A percentile compares a stretch with the other conserved stretches of the same genome.
Evolutionary conservation across 2,329 filamentous ascomycete species (phyloP).

Genomic region (Immersiporthe knoxdaviesiana): DNA sequence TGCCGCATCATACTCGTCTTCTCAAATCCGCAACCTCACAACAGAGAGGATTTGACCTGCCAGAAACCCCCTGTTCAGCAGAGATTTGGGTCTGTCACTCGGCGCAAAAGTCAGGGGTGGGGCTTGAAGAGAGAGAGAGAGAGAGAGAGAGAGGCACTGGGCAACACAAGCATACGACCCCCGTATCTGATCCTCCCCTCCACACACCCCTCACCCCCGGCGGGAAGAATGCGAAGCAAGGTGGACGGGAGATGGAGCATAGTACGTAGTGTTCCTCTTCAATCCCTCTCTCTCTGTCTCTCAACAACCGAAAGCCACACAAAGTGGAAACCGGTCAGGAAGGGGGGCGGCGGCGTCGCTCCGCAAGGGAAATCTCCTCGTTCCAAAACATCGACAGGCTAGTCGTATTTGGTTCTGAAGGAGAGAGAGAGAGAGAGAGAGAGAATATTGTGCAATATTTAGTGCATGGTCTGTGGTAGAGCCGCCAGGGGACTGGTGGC

Average conservation of each 20-base stretch:
- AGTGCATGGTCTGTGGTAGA: not conserved
- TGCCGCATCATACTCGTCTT: not conserved
- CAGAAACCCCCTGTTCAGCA: conserved; percentile 23
- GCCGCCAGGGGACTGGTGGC: not conserved
- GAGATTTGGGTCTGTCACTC: conserved; percentile 27
- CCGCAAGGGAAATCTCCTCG: conserved; percentile 21
- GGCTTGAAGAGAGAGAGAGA: conserved; percentile 1
- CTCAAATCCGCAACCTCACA: conserved; percentile 3
- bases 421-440: not conserved
- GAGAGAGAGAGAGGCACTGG: too few species aligned
- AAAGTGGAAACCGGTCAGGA: conserved; percentile 13
- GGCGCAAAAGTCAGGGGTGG: conserved; percentile 29
- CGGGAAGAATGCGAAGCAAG: conserved; percentile 4
- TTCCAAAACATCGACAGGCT: conserved; percentile 7
- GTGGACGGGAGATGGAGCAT: conserved; percentile 18
- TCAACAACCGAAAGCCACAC: not conserved
- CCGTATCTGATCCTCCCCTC: conserved; percentile 19
- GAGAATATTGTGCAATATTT: not conserved
- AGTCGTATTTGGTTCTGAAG: conserved; percentile 10
- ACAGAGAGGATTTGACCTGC: conserved; percentile 21
- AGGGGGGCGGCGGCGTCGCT: conserved; percentile 9
- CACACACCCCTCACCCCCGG: not conserved
- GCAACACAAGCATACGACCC: conserved; percentile 2
- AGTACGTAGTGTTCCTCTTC: conserved; percentile 10
- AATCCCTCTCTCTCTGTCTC: too few species aligned